These are phyloP conservation scores for Jatropha curcas DNA, from an alignment of 345 rosid genomes.

Conservation along the genomic window DNA sequence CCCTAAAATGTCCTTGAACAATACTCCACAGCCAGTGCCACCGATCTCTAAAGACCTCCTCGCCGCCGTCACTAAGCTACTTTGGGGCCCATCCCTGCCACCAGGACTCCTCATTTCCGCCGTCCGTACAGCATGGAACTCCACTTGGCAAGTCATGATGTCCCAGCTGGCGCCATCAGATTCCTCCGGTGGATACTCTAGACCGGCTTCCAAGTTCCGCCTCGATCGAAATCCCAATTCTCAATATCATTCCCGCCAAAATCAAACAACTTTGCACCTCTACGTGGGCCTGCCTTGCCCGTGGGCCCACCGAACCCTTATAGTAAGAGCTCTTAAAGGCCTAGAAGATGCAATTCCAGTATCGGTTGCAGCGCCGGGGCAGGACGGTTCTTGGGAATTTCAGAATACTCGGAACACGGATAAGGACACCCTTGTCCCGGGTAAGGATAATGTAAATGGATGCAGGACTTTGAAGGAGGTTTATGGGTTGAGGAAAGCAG, in stretches of 20 bases:
- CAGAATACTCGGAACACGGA: slow-evolving; percentile 21
- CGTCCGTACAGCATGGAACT: slow-evolving; percentile 67
- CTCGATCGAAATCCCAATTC: slow-evolving; percentile 17
- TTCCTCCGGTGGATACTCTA: slow-evolving; percentile 70
- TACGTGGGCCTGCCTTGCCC: slow-evolving; percentile 94
- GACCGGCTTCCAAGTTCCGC: slow-evolving; percentile 76
- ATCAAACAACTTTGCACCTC: slow-evolving; percentile 56
- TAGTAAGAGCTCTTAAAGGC: slow-evolving; percentile 82
- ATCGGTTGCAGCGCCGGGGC: slow-evolving; percentile 71
- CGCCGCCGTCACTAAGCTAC: slow-evolving; percentile 54
- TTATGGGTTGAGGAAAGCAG: slow-evolving; percentile 54
- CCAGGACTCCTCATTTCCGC: slow-evolving; percentile 84
- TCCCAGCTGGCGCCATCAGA: slow-evolving; percentile 91
- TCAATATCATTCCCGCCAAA: slow-evolving; percentile 35
- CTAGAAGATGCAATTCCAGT: slow-evolving; percentile 64
- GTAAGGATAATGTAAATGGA: slow-evolving; percentile 58
- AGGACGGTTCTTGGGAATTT: slow-evolving; percentile 88
- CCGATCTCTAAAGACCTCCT: slow-evolving; percentile 34
- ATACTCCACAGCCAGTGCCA: neutral
- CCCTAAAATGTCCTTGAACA: slow-evolving; percentile 45
- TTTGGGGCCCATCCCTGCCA: slow-evolving; percentile 91
- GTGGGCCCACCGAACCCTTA: slow-evolving; percentile 88
- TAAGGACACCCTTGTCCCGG: slow-evolving; percentile 45
- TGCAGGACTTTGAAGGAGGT: slow-evolving; percentile 72
- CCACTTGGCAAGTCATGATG: slow-evolving; percentile 90